These are phyloP conservation scores for Epithele typhae DNA, from an alignment of 768 basidiomycete genomes.

Conservation along the genomic window DNA sequence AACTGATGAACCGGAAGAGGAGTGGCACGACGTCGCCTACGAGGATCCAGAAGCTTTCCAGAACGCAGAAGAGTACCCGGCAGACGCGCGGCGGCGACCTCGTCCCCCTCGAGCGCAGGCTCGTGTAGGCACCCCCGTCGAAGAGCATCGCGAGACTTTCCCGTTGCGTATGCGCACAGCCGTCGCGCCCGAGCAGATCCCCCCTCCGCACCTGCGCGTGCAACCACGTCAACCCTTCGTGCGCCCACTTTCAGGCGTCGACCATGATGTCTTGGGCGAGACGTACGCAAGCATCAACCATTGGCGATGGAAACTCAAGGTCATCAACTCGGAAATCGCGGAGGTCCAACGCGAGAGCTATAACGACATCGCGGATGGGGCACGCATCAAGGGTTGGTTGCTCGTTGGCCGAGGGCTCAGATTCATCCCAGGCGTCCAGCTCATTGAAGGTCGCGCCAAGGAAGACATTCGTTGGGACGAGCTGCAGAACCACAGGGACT, in stretches of 20 bases:
- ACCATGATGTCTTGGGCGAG: slow-evolving; percentile 58
- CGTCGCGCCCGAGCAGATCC: slow-evolving; percentile 43
- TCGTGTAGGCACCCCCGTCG: slow-evolving; percentile 14
- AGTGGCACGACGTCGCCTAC: slow-evolving; percentile 58
- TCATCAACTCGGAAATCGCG: slow-evolving; percentile 70
- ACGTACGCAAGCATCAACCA: slow-evolving; percentile 68
- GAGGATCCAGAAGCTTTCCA: slow-evolving; percentile 37
- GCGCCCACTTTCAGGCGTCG: slow-evolving; percentile 66
- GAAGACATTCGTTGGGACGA: slow-evolving; percentile 83
- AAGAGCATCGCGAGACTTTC: slow-evolving; percentile 56
- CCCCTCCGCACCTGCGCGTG: slow-evolving; percentile 57
- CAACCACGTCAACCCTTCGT: slow-evolving; percentile 70
- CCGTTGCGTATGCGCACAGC: slow-evolving; percentile 43
- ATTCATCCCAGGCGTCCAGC: slow-evolving; percentile 55
- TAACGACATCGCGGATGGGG: slow-evolving; percentile 68
- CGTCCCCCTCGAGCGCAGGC: slow-evolving; percentile 18
- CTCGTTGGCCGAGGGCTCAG: slow-evolving; percentile 67
- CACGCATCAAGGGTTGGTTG: slow-evolving; percentile 71
- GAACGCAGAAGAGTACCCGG: slow-evolving; percentile 24
- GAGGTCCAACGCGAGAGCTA: slow-evolving; percentile 63
- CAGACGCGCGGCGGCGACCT: slow-evolving; percentile 20
- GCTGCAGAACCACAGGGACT: slow-evolving; percentile 53
- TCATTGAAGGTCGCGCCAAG: slow-evolving; percentile 77
- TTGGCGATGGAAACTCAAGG: slow-evolving; percentile 67
- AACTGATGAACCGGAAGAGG: slow-evolving; percentile 30